A percentile compares a stretch with the other conserved stretches of the same genome.
Conservation (phyloP, 176 grass and related monocot genomes). For the Rhipidocladum racemiflorum region DNA sequence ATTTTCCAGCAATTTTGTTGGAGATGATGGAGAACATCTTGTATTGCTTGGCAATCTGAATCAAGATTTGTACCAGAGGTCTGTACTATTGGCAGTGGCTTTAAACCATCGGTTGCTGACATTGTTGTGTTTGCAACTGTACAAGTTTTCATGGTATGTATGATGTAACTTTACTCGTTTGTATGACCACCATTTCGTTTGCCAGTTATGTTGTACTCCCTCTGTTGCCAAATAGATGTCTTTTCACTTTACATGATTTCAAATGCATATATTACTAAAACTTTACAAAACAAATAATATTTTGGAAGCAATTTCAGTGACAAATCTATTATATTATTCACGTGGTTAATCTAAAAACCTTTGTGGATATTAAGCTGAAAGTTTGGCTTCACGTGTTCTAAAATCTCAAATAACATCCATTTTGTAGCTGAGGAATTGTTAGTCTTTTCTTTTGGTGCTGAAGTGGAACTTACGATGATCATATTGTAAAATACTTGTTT, state of each 20-base stretch:
- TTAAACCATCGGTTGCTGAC: conserved; percentile 67
- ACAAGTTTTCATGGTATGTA: conserved; percentile 59
- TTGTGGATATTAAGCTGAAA: not conserved
- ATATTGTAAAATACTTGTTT: not conserved
- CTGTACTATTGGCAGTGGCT: conserved; percentile 61
- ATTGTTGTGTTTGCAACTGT: conserved; percentile 72
- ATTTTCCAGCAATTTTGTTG: conserved; percentile 69
- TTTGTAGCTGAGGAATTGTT: no score
- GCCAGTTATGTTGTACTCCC: not conserved
- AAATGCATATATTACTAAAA: not conserved
- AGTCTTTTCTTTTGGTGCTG: no score
- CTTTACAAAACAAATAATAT: not conserved
- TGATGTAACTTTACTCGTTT: conserved; percentile 10
- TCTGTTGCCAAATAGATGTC: not conserved
- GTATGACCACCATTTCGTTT: conserved; percentile 11
- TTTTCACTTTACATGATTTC: not conserved
- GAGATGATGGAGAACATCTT: conserved; percentile 35
- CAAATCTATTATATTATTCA: not conserved
- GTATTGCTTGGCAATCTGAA: conserved; percentile 52
- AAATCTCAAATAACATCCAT: not conserved
- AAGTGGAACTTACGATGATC: not conserved
- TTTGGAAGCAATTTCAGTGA: not conserved
- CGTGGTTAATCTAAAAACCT: not conserved
- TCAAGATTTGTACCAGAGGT: conserved; percentile 71
- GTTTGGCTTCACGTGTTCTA: not conserved